Percentiles rank a stretch among this genome's conserved stretches.
Conservation (phyloP, 805 yeast species). For the Ogataea chonburiensis region DNA sequence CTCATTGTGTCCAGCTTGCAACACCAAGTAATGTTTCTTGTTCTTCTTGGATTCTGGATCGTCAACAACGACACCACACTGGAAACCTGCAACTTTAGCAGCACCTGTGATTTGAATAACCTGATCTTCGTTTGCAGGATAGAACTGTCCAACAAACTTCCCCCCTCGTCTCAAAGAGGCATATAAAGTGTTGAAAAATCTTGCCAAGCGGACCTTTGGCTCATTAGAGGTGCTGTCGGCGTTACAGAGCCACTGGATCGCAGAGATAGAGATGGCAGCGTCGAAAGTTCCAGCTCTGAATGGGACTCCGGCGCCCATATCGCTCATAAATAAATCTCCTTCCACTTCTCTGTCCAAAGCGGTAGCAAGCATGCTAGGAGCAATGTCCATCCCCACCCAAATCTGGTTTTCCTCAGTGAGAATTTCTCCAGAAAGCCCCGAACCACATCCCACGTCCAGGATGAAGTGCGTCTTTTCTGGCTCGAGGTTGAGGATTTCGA, state of each 20-base stretch:
- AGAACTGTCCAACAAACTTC: constrained; percentile 95
- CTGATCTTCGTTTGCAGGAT: constrained; percentile 88
- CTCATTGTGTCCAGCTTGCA: constrained; percentile 82
- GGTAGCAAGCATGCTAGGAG: constrained; percentile 94
- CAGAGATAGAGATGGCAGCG: constrained; percentile 93
- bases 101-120: constrained; percentile 72
- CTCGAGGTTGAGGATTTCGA: constrained; percentile 79
- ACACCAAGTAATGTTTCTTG: constrained; percentile 84
- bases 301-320: constrained; percentile 92
- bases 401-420: constrained; percentile 88
- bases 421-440: constrained; percentile 94
- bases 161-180: constrained; percentile 91
- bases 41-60: constrained; percentile 91
- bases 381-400: constrained; percentile 96
- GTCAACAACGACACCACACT: constrained; percentile 92
- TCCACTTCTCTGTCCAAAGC: constrained; percentile 90
- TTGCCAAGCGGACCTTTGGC: constrained; percentile 75
- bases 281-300: constrained; percentile 96
- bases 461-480: constrained; percentile 61
- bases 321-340: constrained; percentile 89
- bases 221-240: constrained; percentile 83
- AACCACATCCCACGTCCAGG: constrained; percentile 95
- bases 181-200: constrained; percentile 85
- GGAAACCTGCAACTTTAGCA: constrained; percentile 93
- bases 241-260: constrained; percentile 97